These are phyloP conservation scores for Blastobotrys proliferans DNA, from an alignment of 1,139 yeast genomes.

Conservation along the genomic window DNA sequence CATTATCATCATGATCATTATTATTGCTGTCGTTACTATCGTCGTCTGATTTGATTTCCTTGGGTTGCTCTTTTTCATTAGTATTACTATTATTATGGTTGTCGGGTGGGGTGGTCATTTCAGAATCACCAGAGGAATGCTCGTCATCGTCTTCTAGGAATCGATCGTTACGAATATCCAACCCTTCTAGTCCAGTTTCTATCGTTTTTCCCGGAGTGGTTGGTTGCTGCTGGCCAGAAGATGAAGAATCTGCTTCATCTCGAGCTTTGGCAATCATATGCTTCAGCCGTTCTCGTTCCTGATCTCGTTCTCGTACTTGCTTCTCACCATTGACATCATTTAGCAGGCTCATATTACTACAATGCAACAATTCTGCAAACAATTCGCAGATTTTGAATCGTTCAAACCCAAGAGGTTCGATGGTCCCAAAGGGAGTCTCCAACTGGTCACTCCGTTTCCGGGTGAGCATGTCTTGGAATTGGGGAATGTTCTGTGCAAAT, in stretches of 20 bases:
- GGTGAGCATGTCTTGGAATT: conserved; percentile 57
- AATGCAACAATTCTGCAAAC: conserved; percentile 89
- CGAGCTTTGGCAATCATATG: conserved; percentile 29
- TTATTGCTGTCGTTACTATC: conserved; percentile 12
- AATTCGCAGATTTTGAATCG: conserved; percentile 92
- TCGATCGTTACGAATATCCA: conserved; percentile 17
- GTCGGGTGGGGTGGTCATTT: background rate
- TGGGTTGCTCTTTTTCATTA: conserved; percentile 6
- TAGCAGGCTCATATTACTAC: conserved; percentile 92
- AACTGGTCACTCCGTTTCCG: conserved; percentile 38
- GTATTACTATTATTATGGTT: conserved; percentile 5
- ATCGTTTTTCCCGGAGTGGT: conserved; percentile 14
- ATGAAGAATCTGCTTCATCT: conserved; percentile 14
- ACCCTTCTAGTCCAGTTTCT: conserved; percentile 18
- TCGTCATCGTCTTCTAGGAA: conserved; percentile 14
- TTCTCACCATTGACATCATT: conserved; percentile 82
- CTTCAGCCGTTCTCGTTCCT: conserved; percentile 51
- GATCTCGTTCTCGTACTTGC: conserved; percentile 72
- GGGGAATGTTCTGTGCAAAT: conserved; percentile 70
- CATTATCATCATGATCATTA: conserved; percentile 12
- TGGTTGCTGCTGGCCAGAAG: background rate
- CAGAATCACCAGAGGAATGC: conserved; percentile 5
- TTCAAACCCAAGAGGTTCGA: conserved; percentile 93
- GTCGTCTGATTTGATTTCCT: conserved; percentile 23
- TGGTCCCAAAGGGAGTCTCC: conserved; percentile 67